phyloP scores from a whole-genome alignment of 257 asterid species.

The Solanum ossicruentum region DNA sequence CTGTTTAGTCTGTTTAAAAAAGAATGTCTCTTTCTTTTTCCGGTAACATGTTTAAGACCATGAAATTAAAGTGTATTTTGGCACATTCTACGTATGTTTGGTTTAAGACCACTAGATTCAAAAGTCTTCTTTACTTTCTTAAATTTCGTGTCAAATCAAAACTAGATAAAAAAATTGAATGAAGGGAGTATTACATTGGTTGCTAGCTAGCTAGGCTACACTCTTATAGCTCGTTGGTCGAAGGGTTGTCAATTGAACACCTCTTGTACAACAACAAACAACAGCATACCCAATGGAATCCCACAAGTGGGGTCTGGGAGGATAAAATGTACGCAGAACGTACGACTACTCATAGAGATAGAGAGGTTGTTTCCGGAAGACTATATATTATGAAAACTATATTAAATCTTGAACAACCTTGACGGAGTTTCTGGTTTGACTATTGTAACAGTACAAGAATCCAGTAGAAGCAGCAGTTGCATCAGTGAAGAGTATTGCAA shows the following conservation, averaged over 20 bases:
- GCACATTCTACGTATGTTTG: not conserved
- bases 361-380: too few species aligned
- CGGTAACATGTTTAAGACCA: not conserved
- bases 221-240: not conserved
- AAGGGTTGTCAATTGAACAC: not conserved
- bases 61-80: not conserved
- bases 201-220: not conserved
- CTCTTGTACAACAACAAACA: not conserved
- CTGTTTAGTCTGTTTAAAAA: too few species aligned
- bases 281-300: too few species aligned
- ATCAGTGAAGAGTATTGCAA: constrained; percentile 15
- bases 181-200: not conserved
- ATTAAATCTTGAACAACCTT: too few species aligned
- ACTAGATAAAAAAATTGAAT: not conserved
- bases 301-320: too few species aligned
- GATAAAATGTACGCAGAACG: too few species aligned
- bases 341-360: too few species aligned
- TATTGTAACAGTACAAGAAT: constrained; percentile 4
- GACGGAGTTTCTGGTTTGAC: not conserved
- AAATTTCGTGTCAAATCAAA: not conserved
- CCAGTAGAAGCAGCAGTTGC: constrained; percentile 19
- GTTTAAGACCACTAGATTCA: not conserved
- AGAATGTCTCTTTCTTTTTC: not conserved
- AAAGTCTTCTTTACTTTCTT: not conserved
- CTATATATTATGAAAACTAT: not conserved